Evolutionary conservation across 257 asterid species (phyloP).

Genomic region (Nemophila menziesii): DNA sequence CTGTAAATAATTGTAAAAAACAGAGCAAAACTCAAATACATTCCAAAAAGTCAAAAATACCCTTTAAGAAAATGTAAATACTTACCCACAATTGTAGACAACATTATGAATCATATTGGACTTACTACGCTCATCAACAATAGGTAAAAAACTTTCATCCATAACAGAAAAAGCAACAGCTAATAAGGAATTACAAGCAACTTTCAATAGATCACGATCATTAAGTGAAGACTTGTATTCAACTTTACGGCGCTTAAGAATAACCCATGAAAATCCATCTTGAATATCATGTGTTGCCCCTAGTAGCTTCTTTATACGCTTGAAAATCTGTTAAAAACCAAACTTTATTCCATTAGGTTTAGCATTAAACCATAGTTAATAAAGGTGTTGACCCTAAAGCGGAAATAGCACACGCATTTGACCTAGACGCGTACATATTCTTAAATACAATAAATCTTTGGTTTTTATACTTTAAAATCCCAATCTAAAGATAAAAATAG

Average conservation of each 20-base stretch:
- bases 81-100: slow-evolving; percentile 59
- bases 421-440: too few species aligned
- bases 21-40: background rate
- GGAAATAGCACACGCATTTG: too few species aligned
- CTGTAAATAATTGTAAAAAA: slow-evolving; percentile 19
- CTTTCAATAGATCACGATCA: slow-evolving; percentile 23
- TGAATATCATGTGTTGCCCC: slow-evolving; percentile 64
- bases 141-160: slow-evolving; percentile 59
- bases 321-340: slow-evolving; percentile 36
- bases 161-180: slow-evolving; percentile 51
- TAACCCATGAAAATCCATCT: slow-evolving; percentile 63
- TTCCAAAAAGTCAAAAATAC: too few species aligned
- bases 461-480: too few species aligned
- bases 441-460: background rate
- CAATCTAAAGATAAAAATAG: too few species aligned
- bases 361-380: too few species aligned
- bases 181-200: slow-evolving; percentile 48
- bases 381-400: too few species aligned
- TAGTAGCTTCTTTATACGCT: slow-evolving; percentile 51
- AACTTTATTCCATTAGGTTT: background rate
- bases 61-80: background rate
- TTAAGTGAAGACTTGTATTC: slow-evolving; percentile 21
- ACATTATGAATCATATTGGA: slow-evolving; percentile 51
- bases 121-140: slow-evolving; percentile 52
- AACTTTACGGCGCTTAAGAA: slow-evolving; percentile 48